Evolutionary conservation across 2,329 filamentous ascomycete genomes (phyloP).

Genomic region (Aspergillus sp.): DNA sequence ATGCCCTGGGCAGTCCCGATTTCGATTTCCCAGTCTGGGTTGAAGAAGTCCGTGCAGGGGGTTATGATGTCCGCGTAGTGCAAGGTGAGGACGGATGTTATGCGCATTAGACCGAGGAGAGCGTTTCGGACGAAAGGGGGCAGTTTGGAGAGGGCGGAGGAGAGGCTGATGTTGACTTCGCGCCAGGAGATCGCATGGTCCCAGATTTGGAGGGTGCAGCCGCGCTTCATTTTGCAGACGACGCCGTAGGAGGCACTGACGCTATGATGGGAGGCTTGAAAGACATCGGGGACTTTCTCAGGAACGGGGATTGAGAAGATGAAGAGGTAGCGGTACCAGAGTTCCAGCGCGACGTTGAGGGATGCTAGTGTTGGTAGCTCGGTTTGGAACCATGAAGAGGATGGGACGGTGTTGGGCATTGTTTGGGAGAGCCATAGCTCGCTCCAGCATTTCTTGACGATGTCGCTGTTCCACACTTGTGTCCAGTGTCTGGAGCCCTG

Average conservation of each 20-base stretch:
- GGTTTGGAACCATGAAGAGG: constrained; percentile 31
- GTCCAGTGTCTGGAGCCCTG: constrained; percentile 44
- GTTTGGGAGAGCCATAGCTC: constrained; percentile 43
- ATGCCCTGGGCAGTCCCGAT: constrained; percentile 53
- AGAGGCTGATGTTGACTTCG: constrained; percentile 47
- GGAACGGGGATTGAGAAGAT: constrained; percentile 54
- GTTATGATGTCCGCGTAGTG: constrained; percentile 55
- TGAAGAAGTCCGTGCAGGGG: constrained; percentile 56
- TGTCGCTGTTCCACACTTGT: constrained; percentile 42
- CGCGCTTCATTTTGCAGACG: constrained; percentile 55
- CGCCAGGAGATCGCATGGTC: constrained; percentile 59
- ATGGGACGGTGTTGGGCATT: constrained; percentile 33
- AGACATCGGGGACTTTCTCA: constrained; percentile 52
- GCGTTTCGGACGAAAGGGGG: constrained; percentile 45
- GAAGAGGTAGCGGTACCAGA: constrained; percentile 43
- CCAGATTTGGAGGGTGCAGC: constrained; percentile 57
- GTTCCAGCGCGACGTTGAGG: constrained; percentile 32
- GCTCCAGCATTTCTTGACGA: constrained; percentile 41
- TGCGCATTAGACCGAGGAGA: constrained; percentile 42
- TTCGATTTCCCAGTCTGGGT: constrained; percentile 58
- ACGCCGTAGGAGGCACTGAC: constrained; percentile 56
- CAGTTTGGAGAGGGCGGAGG: constrained; percentile 44
- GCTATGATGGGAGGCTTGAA: constrained; percentile 58
- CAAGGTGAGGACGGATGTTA: constrained; percentile 42
- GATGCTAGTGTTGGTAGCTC: constrained; percentile 33